Evolutionary conservation across 163 green algal species (phyloP).

Genomic region (Chlamydomonas reinhardtii): DNA sequence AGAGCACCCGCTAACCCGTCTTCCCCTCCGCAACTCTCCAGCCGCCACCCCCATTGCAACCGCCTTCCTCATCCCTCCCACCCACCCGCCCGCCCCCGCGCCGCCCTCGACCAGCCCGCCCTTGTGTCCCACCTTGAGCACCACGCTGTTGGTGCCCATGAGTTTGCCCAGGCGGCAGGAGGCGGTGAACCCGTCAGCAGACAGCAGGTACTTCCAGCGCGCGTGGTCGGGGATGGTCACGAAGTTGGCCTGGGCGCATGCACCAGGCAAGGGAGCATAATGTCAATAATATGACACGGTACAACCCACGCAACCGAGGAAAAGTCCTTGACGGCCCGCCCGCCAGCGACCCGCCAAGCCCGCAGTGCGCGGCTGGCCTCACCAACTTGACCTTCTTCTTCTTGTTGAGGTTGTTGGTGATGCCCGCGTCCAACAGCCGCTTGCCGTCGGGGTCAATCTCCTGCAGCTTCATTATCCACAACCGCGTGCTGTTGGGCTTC

Average conservation of each 20-base stretch:
- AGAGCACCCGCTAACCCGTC: background rate
- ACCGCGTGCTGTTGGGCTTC: conserved; percentile 58
- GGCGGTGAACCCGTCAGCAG: conserved; percentile 64
- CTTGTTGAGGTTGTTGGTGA: conserved; percentile 65
- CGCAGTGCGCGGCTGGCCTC: background rate
- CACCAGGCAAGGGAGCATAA: background rate
- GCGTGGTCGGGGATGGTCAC: conserved; percentile 55
- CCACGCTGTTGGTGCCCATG: conserved; percentile 67
- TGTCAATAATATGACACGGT: no score
- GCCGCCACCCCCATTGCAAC: no score
- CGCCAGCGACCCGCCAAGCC: background rate
- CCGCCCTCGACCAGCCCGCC: no score
- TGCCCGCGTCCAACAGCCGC: conserved; percentile 56
- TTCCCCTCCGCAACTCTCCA: no score
- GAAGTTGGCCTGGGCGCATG: conserved; percentile 17
- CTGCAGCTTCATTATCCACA: conserved; percentile 57
- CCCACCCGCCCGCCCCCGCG: no score
- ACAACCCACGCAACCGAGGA: no score
- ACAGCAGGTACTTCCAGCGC: conserved; percentile 62
- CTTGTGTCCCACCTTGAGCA: conserved; percentile 60
- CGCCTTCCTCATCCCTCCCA: no score
- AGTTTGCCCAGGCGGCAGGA: conserved; percentile 62
- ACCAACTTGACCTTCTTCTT: conserved; percentile 49
- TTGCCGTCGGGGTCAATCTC: conserved; percentile 25
- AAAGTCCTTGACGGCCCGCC: background rate